phyloP scores from a whole-genome alignment of 768 basidiomycete species.

The Hebeloma cylindrosporum region DNA sequence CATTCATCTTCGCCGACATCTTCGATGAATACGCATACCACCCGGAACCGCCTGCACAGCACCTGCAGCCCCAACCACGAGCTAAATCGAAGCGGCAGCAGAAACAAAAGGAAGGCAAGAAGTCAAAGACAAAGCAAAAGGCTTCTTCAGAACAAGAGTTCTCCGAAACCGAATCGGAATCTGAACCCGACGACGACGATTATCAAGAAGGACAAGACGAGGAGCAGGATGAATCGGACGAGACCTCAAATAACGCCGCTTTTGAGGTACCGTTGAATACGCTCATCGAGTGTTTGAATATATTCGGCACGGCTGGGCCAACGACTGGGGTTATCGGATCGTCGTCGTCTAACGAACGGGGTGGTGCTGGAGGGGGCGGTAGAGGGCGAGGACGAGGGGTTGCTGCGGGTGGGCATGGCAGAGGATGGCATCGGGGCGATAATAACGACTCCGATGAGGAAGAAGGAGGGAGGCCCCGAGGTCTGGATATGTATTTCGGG shows the following conservation, averaged over 20 bases:
- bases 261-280: slow-evolving; percentile 86
- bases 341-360: not conserved
- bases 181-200: slow-evolving; percentile 21
- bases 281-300: slow-evolving; percentile 87
- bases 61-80: slow-evolving; percentile 7
- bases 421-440: slow-evolving; percentile 20
- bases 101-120: slow-evolving; percentile 8
- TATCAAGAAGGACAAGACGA: slow-evolving; percentile 21
- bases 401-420: slow-evolving; percentile 6
- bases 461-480: slow-evolving; percentile 28
- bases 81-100: slow-evolving; percentile 7
- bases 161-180: slow-evolving; percentile 22
- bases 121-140: slow-evolving; percentile 6
- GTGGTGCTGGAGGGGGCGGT: slow-evolving; percentile 5
- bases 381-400: slow-evolving; percentile 11
- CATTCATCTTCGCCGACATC: slow-evolving; percentile 73
- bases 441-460: slow-evolving; percentile 49
- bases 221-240: slow-evolving; percentile 23
- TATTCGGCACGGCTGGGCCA: slow-evolving; percentile 81
- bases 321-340: slow-evolving; percentile 28
- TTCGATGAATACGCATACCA: slow-evolving; percentile 80
- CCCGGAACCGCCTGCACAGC: slow-evolving; percentile 34
- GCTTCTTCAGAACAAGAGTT: not conserved
- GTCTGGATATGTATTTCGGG: slow-evolving; percentile 59
- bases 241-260: slow-evolving; percentile 38